These are phyloP conservation scores for Diospyros lotus DNA, from an alignment of 148 eudicot species.

Conservation along the genomic window DNA sequence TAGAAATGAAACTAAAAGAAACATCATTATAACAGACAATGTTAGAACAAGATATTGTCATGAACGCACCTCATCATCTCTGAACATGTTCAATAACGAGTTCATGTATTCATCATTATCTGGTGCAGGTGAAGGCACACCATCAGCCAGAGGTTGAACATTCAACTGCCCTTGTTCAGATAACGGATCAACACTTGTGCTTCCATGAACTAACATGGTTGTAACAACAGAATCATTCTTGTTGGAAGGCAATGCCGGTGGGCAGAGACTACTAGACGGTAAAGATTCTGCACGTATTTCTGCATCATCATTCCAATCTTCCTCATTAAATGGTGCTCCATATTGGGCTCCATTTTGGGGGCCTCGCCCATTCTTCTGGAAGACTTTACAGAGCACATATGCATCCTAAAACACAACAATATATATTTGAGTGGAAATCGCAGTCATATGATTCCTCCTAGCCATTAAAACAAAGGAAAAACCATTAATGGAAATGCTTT, in stretches of 20 bases:
- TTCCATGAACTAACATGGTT: constrained; percentile 5
- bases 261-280: constrained; percentile 7
- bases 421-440: no score
- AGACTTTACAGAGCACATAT: constrained; percentile 64
- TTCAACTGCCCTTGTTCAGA: constrained; percentile 13
- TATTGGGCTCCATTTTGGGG: constrained; percentile 68
- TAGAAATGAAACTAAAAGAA: background rate
- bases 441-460: no score
- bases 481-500: no score
- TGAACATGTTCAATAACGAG: constrained; percentile 14
- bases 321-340: constrained; percentile 73
- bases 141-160: constrained; percentile 7
- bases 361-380: constrained; percentile 64
- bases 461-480: no score
- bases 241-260: background rate
- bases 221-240: constrained; percentile 6
- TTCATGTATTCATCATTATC: constrained; percentile 16
- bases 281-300: constrained; percentile 17
- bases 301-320: constrained; percentile 56
- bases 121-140: constrained; percentile 1
- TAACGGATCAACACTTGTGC: constrained; percentile 5
- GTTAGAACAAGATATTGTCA: no score
- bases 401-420: constrained; percentile 26
- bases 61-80: constrained; percentile 6
- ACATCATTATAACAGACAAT: no score